Conservation (phyloP, 257 asterid species). For the Plantago elongata region DNA sequence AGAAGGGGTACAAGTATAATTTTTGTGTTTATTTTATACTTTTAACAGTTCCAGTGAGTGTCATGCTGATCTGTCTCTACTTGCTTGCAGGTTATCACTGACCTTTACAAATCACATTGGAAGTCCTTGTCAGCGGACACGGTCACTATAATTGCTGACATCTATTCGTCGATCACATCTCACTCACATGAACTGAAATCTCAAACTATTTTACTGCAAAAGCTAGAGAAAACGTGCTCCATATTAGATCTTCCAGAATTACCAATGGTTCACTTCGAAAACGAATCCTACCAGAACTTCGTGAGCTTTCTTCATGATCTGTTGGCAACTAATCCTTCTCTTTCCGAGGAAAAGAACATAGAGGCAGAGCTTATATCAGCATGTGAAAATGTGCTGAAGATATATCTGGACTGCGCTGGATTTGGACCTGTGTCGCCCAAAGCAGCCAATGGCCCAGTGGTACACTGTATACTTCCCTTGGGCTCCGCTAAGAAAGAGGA, state of each 20-base stretch:
- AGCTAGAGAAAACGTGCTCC: slow-evolving; percentile 70
- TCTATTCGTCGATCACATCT: slow-evolving; percentile 51
- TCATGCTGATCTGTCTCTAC: slow-evolving; percentile 7
- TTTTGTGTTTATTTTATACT: background rate
- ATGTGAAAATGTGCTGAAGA: slow-evolving; percentile 55
- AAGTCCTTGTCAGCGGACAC: slow-evolving; percentile 41
- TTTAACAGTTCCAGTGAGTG: background rate
- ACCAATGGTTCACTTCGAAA: slow-evolving; percentile 89
- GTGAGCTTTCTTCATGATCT: slow-evolving; percentile 63
- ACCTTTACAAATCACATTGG: slow-evolving; percentile 70
- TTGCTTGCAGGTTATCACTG: slow-evolving; percentile 62
- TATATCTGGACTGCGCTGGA: slow-evolving; percentile 75
- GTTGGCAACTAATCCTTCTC: slow-evolving; percentile 38
- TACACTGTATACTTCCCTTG: slow-evolving; percentile 60
- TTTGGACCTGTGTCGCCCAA: slow-evolving; percentile 26
- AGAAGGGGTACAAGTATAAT: background rate
- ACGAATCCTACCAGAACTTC: slow-evolving; percentile 68
- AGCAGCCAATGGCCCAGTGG: slow-evolving; percentile 24
- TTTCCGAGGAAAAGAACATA: slow-evolving; percentile 45
- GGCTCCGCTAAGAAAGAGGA: slow-evolving; percentile 94
- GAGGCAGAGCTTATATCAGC: slow-evolving; percentile 70
- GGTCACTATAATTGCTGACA: slow-evolving; percentile 38
- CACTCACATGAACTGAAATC: slow-evolving; percentile 78
- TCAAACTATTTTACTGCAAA: slow-evolving; percentile 37
- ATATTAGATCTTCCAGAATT: slow-evolving; percentile 75